These are phyloP conservation scores for Dictyophora rubrovolvata DNA, from an alignment of 768 basidiomycete genomes.

Conservation along the genomic window DNA sequence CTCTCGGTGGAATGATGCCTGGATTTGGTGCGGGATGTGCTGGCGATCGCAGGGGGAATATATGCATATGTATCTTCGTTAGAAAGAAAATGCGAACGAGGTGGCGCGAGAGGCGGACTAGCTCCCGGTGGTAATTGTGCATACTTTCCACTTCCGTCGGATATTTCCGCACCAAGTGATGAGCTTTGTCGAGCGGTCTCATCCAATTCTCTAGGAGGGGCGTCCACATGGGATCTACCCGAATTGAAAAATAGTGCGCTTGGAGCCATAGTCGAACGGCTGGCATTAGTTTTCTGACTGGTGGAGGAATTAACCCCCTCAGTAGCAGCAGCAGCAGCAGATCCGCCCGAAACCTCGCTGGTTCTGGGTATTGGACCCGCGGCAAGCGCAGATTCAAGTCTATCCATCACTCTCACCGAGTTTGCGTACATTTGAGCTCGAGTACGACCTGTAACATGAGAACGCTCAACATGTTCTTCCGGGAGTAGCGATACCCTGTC, in stretches of 20 bases:
- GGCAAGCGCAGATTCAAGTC: neutral
- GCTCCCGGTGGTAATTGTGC: neutral
- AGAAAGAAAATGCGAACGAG: neutral
- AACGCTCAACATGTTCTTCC: neutral
- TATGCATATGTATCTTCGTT: neutral
- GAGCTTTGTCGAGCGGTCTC: neutral
- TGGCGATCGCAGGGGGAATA: neutral
- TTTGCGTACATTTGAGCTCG: neutral
- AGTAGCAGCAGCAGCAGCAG: neutral
- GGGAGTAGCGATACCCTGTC: neutral
- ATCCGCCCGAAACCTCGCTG: neutral
- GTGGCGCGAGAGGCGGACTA: neutral
- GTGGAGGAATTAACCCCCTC: neutral
- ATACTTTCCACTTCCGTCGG: neutral
- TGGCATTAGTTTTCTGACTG: neutral
- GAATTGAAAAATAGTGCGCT: conserved; percentile 11
- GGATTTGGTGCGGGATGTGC: neutral
- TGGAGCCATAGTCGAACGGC: conserved; percentile 1
- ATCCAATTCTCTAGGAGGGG: neutral
- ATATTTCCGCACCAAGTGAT: neutral
- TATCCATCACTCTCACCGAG: neutral
- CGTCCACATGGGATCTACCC: neutral
- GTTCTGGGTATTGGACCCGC: neutral
- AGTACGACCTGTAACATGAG: neutral
- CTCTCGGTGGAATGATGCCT: neutral